phyloP scores from a whole-genome alignment of 345 rosid species.

The Salix udensis region DNA sequence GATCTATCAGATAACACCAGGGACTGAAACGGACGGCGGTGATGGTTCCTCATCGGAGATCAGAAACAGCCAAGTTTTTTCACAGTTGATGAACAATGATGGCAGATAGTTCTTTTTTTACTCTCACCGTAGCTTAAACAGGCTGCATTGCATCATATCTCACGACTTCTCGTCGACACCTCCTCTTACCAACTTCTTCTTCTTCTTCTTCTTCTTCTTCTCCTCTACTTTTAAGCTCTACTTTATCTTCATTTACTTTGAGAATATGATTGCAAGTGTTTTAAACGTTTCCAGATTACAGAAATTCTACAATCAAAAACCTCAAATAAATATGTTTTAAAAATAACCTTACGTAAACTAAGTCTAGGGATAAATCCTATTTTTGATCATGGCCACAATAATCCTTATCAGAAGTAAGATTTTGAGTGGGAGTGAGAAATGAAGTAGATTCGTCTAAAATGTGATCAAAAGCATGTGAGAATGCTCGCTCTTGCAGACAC shows the following conservation, averaged over 20 bases:
- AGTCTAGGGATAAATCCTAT: too few species aligned
- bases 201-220: background rate
- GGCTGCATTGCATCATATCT: background rate
- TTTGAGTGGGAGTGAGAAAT: background rate
- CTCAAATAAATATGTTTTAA: too few species aligned
- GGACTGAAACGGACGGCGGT: slow-evolving; percentile 30
- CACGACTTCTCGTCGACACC: background rate
- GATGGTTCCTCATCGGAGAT: slow-evolving; percentile 46
- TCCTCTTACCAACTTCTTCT: background rate
- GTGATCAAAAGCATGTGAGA: too few species aligned
- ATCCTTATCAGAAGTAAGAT: too few species aligned
- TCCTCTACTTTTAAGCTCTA: background rate
- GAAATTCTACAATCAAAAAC: too few species aligned
- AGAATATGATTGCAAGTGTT: background rate
- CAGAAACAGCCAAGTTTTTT: slow-evolving; percentile 66
- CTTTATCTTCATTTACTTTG: background rate
- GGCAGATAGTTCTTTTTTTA: slow-evolving; percentile 49
- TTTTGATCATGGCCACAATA: too few species aligned
- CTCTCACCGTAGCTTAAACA: background rate
- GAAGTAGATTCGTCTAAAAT: background rate
- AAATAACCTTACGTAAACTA: too few species aligned
- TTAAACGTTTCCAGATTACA: background rate
- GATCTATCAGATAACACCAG: slow-evolving; percentile 22
- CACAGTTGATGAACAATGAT: slow-evolving; percentile 78
- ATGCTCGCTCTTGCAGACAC: too few species aligned